A percentile compares a stretch with the other conserved stretches of the same genome.
Conservation (phyloP, 2,329 filamentous ascomycete genomes). For the Colletotrichum scovillei region DNA sequence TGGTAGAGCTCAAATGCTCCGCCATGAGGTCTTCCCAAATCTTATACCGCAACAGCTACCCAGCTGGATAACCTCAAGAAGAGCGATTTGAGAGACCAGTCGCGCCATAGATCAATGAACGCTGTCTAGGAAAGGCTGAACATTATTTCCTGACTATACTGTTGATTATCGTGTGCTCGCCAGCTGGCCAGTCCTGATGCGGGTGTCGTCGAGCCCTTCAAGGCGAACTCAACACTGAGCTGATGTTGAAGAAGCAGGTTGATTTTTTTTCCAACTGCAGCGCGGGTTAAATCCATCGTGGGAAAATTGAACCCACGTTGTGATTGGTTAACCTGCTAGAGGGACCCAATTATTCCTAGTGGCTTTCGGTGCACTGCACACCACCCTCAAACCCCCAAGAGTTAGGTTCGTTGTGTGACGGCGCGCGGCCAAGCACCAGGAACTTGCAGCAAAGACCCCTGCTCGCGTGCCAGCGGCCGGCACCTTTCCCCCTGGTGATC, state of each 20-base stretch:
- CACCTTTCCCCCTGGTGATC: conserved; percentile 35
- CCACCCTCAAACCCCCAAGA: not conserved
- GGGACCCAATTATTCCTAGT: not conserved
- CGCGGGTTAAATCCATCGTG: conserved; percentile 21
- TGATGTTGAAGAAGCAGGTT: not conserved
- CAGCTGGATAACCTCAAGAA: too few relatives aligned
- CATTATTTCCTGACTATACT: not conserved
- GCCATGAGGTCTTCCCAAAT: too few relatives aligned
- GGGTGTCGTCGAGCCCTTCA: not conserved
- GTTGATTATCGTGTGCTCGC: not conserved
- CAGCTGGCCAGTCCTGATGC: not conserved
- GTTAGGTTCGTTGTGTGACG: conserved; percentile 6
- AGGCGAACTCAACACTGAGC: not conserved
- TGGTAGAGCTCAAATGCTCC: too few relatives aligned
- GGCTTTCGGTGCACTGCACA: not conserved
- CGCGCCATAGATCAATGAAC: not conserved
- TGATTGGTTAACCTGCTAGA: not conserved
- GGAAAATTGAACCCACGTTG: not conserved
- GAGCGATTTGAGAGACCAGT: not conserved
- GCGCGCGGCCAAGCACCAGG: conserved; percentile 19
- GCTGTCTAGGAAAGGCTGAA: not conserved
- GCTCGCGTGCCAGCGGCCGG: conserved; percentile 25
- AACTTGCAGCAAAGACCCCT: conserved; percentile 14
- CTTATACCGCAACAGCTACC: too few relatives aligned
- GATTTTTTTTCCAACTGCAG: conserved; percentile 1